A percentile compares a stretch with the other conserved stretches of the same genome.
Evolutionary conservation across 2,329 filamentous ascomycete species (phyloP).

Genomic region (Hansfordia pulvinata): DNA sequence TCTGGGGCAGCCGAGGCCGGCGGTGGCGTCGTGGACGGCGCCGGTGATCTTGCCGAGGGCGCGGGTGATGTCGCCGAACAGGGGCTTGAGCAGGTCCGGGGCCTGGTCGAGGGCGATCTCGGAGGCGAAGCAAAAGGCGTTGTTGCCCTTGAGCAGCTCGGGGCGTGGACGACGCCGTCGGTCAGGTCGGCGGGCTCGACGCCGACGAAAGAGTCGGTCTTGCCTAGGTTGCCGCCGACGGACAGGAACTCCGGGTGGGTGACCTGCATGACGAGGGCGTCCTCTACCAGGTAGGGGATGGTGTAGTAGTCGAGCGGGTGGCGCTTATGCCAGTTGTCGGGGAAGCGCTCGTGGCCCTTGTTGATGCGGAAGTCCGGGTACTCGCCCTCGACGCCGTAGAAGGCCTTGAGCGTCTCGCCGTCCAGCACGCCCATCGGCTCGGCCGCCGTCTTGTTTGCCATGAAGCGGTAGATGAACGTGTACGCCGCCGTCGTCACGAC

Average conservation of each 20-base stretch:
- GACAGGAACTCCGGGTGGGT: conserved; percentile 9
- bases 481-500: conserved; percentile 13
- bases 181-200: conserved; percentile 12
- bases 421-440: conserved; percentile 13
- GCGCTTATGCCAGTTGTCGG: conserved; percentile 22
- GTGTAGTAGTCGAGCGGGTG: conserved; percentile 15
- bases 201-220: conserved; percentile 11
- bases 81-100: conserved; percentile 1
- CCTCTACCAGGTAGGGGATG: conserved; percentile 11
- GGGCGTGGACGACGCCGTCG: conserved; percentile 10
- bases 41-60: neutral
- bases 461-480: conserved; percentile 14
- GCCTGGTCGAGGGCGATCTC: conserved; percentile 11
- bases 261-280: conserved; percentile 8
- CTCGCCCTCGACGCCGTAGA: conserved; percentile 16
- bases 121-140: conserved; percentile 22
- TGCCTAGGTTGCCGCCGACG: conserved; percentile 16
- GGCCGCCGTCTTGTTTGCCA: conserved; percentile 15
- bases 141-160: conserved; percentile 16
- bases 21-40: neutral
- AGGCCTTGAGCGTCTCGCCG: conserved; percentile 3
- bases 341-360: conserved; percentile 24
- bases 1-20: neutral
- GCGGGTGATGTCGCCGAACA: neutral
- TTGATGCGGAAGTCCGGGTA: conserved; percentile 20